Conservation (phyloP, 495 filamentous ascomycete genomes). For the Penicillium longicatenatum region DNA sequence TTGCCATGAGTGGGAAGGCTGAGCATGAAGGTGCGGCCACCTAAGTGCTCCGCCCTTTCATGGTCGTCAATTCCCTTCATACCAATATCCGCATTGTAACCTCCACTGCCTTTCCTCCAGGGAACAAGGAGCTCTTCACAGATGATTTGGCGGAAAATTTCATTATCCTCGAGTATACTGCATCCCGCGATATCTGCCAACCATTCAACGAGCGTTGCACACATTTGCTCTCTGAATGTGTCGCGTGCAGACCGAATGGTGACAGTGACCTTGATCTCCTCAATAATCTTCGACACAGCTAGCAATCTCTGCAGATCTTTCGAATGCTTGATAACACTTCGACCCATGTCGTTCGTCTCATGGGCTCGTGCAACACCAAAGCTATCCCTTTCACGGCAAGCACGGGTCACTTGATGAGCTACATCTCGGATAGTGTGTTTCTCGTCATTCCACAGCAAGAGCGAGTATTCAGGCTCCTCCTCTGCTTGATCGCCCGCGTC, state of each 20-base stretch:
- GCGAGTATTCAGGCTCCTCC: conserved; percentile 70
- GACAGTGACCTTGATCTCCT: conserved; percentile 93
- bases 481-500: conserved; percentile 58
- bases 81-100: conserved; percentile 81
- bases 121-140: conserved; percentile 87
- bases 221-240: conserved; percentile 98
- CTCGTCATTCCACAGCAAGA: conserved; percentile 98
- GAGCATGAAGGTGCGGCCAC: conserved; percentile 40
- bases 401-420: conserved; percentile 81
- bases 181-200: conserved; percentile 90
- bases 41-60: conserved; percentile 49
- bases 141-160: conserved; percentile 76
- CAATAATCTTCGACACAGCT: conserved; percentile 76
- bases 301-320: conserved; percentile 71
- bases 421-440: conserved; percentile 97
- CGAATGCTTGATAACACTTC: conserved; percentile 78
- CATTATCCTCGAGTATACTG: conserved; percentile 75
- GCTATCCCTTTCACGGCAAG: conserved; percentile 69
- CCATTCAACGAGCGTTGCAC: conserved; percentile 97
- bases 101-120: conserved; percentile 85
- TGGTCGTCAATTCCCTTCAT: conserved; percentile 90
- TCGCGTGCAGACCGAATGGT: conserved; percentile 92
- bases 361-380: conserved; percentile 76
- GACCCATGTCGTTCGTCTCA: conserved; percentile 84
- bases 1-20: conserved; percentile 42